Base-by-base conservation (phyloP, 2,329 filamentous ascomycete genomes). In the Grosmannia penicillata region DNA sequence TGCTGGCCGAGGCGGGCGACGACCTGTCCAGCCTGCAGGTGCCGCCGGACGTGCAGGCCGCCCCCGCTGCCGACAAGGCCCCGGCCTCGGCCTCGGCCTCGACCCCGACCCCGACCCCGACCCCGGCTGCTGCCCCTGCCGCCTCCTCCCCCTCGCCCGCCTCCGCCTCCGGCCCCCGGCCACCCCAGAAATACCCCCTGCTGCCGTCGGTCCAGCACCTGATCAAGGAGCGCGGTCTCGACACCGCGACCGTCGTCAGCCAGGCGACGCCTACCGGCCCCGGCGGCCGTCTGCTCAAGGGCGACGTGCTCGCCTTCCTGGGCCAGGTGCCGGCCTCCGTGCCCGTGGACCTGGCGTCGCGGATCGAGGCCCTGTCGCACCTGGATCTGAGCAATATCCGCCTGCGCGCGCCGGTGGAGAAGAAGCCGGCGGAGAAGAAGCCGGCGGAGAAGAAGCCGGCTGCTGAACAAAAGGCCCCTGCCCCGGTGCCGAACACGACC, bases 321-420 rank as follows among this genome's bases (percentile, higher is more conserved):
- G 91, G 91, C 45, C 66, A 70, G 49, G 84, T 95, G 52, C 66
- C 78, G 43, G 65, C 76, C 45, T 68, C 76, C 42, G 81, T 83
- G 48, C 82, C 89, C 2, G 69, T 73, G 18, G 66, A 75, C 44
- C 70, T 86, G 49, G 81, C 82, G 39, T 65, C 71, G 41, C 76
- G 75, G 37, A 78, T 93, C 53, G 67, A 74, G 43, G 79, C 85
- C 58, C 74, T 91, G 35, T 65, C 73, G 30, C 85, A 93, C 57
- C 75, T 98, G 38, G 89, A 98, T 56, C 75, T 98, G 19, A 91
- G 82, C 65, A 94, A 96, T 65, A 89, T 96, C 65, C 93, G 93
- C 66, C 63, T 89, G 34, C 67, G 69, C 55, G 53, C 59, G 25
- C 52, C 59, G 40, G 52, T 52, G 40, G 42, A 48, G 18, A 49